These are phyloP conservation scores for Russula brevipes DNA, from an alignment of 768 basidiomycete species.

Conservation along the genomic window DNA sequence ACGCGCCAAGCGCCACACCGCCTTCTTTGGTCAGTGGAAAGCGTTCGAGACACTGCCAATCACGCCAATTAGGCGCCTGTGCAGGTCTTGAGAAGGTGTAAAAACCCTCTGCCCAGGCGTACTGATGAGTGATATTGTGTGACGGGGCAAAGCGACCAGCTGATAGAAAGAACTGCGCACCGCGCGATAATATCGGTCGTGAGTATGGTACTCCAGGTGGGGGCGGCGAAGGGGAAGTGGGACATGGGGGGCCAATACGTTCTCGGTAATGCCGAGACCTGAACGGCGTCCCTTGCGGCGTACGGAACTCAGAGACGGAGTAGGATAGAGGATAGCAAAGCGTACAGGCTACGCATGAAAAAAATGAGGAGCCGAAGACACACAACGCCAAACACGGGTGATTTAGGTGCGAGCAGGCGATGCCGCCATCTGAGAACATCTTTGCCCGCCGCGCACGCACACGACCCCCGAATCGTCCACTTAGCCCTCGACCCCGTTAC, in stretches of 20 bases:
- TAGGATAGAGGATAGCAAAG: too few species aligned
- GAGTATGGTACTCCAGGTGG: background rate
- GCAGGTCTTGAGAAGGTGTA: too few species aligned
- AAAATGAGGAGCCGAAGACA: background rate
- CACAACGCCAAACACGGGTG: slow-evolving; percentile 21
- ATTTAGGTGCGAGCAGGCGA: background rate
- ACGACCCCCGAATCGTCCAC: slow-evolving; percentile 5
- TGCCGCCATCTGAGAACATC: background rate
- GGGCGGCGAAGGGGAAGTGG: background rate
- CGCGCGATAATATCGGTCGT: background rate
- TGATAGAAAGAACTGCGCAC: background rate
- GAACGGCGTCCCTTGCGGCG: too few species aligned
- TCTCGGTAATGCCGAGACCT: background rate
- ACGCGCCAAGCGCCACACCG: too few species aligned
- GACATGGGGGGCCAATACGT: background rate
- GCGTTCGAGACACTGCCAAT: too few species aligned
- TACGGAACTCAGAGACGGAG: too few species aligned
- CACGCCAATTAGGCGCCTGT: too few species aligned
- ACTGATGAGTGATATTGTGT: background rate
- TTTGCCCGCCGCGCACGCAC: slow-evolving; percentile 15
- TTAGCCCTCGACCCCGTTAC: slow-evolving; percentile 17
- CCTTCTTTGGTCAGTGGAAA: too few species aligned
- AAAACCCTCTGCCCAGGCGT: slow-evolving; percentile 6
- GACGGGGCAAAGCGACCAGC: background rate
- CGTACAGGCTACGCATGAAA: background rate